Evolutionary conservation across 495 filamentous ascomycete genomes (phyloP), one percentile per base, ranked within the genome.

Genomic region (Glarea lozoyensis): DNA sequence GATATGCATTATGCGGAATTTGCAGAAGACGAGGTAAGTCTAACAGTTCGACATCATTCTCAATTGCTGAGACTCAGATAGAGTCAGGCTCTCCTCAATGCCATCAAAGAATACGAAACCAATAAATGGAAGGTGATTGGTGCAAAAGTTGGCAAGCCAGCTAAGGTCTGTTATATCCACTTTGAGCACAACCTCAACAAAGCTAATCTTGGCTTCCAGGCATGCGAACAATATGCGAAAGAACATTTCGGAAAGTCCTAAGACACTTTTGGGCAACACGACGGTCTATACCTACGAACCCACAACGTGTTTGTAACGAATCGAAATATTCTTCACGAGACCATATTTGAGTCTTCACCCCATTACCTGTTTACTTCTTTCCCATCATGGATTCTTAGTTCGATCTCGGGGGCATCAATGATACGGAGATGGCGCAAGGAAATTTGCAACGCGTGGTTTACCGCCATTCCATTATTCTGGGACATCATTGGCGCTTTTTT

Each of bases 1-100:
- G 92, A 97, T 56, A 98, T 98, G 92, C 92, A 98, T 57, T 97
- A 98, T 62, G 92, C 92, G 41, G 92, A 98, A 59, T 98, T 98
- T 57, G 92, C 85, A 36, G 92, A 96, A 71, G 89, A 98, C 55
- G 92, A 98, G 77, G 88, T 94, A 74, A 60, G 53, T 43, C n/a
- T 17, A 16, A 27, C 29, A 2, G 20, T 10, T 10, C 22, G 15
- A 22, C 36, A 42, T 37, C 25, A 25, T 9, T 29, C 13, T 41
- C 32, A 73, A 46, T 69, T 45, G 34, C 53, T 58, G 47, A 49
- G 43, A 38, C 36, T 39, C 36, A 24, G 49, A 50, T 60, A 93
- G 85, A 87, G 84, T 58, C 72, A 81, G 49, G 87, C 90, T 19
- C 70, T 97, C 32, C 75, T 92, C 27, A 86, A 81, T 38, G 90